A percentile compares a stretch with the other conserved stretches of the same genome.
Evolutionary conservation across 495 filamentous ascomycete species (phyloP).

Genomic region (Echria macrotheca): DNA sequence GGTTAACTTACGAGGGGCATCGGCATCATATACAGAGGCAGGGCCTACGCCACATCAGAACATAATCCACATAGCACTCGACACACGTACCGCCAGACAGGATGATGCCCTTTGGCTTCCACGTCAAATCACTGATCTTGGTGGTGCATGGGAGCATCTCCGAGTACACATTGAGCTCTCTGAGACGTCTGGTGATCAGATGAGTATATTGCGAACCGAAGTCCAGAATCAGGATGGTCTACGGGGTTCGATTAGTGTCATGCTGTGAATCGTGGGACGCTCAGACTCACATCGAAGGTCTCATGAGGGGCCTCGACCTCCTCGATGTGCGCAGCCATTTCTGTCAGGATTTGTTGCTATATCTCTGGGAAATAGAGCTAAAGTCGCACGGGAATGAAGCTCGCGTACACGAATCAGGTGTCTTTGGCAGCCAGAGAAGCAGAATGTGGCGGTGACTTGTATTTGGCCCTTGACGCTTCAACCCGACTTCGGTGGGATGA

Average conservation of each 20-base stretch:
- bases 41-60: constrained; percentile 6
- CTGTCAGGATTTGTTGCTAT: no score
- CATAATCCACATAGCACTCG: background rate
- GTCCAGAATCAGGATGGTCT: constrained; percentile 18
- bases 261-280: background rate
- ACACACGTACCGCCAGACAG: constrained; percentile 56
- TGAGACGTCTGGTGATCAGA: constrained; percentile 10
- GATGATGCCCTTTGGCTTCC: constrained; percentile 76
- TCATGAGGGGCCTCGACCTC: constrained; percentile 14
- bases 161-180: constrained; percentile 68
- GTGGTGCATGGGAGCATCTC: constrained; percentile 93
- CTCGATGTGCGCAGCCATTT: constrained; percentile 12
- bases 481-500: no score
- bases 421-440: no score
- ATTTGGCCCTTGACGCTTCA: no score
- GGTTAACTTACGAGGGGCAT: constrained; percentile 52
- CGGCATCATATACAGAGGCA: constrained; percentile 55
- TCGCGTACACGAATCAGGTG: no score
- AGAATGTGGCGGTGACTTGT: no score
- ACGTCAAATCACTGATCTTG: constrained; percentile 71
- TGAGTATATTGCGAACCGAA: constrained; percentile 15
- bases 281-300: constrained; percentile 14
- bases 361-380: no score
- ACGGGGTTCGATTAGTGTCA: background rate
- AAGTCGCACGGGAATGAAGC: no score